phyloP scores from a whole-genome alignment of 768 basidiomycete species.

The Amanita rimosa region DNA sequence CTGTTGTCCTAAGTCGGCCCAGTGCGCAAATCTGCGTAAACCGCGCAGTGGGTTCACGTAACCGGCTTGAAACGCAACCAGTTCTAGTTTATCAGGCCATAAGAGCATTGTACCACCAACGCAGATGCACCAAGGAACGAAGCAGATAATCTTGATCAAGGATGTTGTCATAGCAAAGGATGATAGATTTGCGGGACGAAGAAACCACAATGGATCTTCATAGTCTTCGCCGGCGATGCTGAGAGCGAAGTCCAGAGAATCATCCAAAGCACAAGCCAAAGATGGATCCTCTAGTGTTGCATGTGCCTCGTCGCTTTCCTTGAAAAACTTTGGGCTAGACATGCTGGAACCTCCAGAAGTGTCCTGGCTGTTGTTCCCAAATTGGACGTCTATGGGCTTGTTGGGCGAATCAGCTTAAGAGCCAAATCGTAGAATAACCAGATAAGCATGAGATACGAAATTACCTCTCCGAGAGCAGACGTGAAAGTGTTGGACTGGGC shows the following conservation, averaged over 20 bases:
- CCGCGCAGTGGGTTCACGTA: constrained; percentile 13
- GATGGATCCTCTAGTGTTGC: neutral
- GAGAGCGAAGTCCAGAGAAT: neutral
- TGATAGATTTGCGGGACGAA: constrained; percentile 10
- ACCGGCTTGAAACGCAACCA: constrained; percentile 19
- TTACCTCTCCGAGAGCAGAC: neutral
- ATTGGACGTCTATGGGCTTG: neutral
- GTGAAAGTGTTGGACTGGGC: neutral
- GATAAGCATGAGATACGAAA: too few species aligned
- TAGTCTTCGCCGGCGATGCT: neutral
- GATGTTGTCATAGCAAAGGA: constrained; percentile 12
- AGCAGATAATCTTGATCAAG: constrained; percentile 14
- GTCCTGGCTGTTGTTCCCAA: neutral
- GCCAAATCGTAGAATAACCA: neutral
- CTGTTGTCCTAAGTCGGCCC: constrained; percentile 25
- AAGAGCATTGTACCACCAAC: constrained; percentile 31
- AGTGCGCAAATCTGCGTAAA: constrained; percentile 30
- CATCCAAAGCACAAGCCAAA: neutral
- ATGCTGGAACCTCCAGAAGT: too few species aligned
- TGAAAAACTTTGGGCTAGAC: neutral
- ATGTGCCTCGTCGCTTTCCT: neutral
- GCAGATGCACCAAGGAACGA: constrained; percentile 33
- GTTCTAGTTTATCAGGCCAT: constrained; percentile 24
- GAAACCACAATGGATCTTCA: constrained; percentile 1
- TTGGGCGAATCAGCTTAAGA: neutral